Evolutionary conservation across 2,329 filamentous ascomycete species (phyloP).

Genomic region (Aspergillus fructus): DNA sequence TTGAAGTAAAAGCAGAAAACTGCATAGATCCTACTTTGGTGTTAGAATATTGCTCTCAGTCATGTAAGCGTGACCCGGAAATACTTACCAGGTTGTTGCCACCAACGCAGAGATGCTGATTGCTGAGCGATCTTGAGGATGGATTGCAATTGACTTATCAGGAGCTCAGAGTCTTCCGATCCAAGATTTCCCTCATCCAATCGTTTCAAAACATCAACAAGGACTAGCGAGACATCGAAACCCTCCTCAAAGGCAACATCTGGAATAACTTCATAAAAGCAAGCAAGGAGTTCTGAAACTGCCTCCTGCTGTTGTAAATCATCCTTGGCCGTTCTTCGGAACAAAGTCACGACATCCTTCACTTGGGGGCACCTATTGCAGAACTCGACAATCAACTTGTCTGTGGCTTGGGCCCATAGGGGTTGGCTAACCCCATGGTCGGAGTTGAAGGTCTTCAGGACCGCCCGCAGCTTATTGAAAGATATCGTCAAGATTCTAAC

Average conservation of each 20-base stretch:
- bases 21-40: constrained; percentile 34
- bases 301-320: constrained; percentile 76
- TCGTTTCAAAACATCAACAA: constrained; percentile 67
- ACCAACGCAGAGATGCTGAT: constrained; percentile 88
- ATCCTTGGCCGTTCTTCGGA: constrained; percentile 66
- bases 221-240: constrained; percentile 79
- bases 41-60: not conserved
- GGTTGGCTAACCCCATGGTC: constrained; percentile 46
- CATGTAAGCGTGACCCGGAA: not conserved
- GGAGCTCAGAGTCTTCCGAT: constrained; percentile 55
- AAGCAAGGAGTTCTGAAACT: constrained; percentile 70
- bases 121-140: constrained; percentile 76
- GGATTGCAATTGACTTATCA: constrained; percentile 75
- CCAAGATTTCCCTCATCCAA: constrained; percentile 51
- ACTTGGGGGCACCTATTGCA: constrained; percentile 75
- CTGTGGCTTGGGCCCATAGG: constrained; percentile 69
- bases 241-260: constrained; percentile 77
- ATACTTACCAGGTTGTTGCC: constrained; percentile 63
- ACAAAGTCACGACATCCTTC: constrained; percentile 74
- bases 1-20: constrained; percentile 42
- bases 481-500: constrained; percentile 75
- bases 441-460: constrained; percentile 60
- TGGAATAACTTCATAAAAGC: constrained; percentile 84
- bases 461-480: constrained; percentile 71
- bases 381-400: constrained; percentile 71